Conservation (phyloP, 106 monocot genomes). For the Amphibolis antarctica region DNA sequence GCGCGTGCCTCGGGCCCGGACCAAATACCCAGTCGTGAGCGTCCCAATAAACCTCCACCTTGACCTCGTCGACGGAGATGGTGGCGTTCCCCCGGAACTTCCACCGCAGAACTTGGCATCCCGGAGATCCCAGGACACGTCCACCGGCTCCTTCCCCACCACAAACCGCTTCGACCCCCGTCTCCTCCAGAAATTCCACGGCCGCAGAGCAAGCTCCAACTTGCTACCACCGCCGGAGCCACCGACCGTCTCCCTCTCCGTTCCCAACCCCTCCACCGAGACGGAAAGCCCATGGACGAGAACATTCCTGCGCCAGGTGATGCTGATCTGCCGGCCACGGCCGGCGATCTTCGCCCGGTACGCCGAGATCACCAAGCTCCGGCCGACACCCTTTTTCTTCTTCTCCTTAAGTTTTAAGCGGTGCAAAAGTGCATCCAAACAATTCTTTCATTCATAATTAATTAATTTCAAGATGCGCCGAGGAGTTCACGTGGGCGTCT, state of each 20-base stretch:
- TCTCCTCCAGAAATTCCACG: conserved; percentile 70
- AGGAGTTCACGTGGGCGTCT: neutral
- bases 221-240: conserved; percentile 13
- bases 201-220: conserved; percentile 38
- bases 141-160: conserved; percentile 21
- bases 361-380: conserved; percentile 23
- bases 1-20: conserved; percentile 39
- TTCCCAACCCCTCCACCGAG: conserved; percentile 22
- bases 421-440: too few species aligned
- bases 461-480: too few species aligned
- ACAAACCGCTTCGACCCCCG: conserved; percentile 38
- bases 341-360: conserved; percentile 53
- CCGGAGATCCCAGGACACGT: conserved; percentile 62
- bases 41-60: conserved; percentile 70
- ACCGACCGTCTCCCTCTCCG: neutral
- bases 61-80: conserved; percentile 18
- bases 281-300: conserved; percentile 50
- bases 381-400: conserved; percentile 14
- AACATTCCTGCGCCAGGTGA: conserved; percentile 62
- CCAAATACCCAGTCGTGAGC: conserved; percentile 70
- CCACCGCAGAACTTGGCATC: conserved; percentile 63
- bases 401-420: neutral
- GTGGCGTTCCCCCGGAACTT: conserved; percentile 69
- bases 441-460: too few species aligned
- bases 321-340: conserved; percentile 32